Base-by-base conservation (phyloP, 306 rosid species). In the Rubus idaeus region DNA sequence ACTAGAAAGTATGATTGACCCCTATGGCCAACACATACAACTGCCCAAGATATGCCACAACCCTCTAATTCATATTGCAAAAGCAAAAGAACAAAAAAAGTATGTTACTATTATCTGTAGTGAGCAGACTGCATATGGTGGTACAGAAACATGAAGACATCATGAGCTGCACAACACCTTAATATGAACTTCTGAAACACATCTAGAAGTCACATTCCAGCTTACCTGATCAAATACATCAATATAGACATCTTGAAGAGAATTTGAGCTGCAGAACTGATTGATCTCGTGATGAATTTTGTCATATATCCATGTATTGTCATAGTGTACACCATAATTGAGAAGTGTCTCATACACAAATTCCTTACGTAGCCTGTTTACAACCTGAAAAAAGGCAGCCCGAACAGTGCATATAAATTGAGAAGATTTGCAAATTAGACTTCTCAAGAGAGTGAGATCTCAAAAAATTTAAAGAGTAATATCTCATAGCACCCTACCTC, bases 231-330 rank as follows among this genome's bases (percentile, higher is more conserved):
- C 97, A 77, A 95, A 95, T 63, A 90, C 97, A 87, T 95, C 97
- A 77, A 95, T 92, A 40, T 95, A 95, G 61, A 95, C 99, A 80
- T 95, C 89, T 76, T 88, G 97, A 71, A 95, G 94, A 85, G 81
- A 62, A 69, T 92, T 95, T 41, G 96, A 92, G 82, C 92, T 92
- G 86, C 99, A 95, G 73, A 92, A 95, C 84, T 90, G 94, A 87
- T 90, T 92, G 74, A 92, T 95, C 84, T 95, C 97, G 41, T 95
- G 97, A 88, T 89, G 97, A 84, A 95, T 95, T 79, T 95, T 92
- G 82, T 90, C 99, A 81, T 95, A 89, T 69, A 95, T 95, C 99
- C 99, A 95, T 49, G 95, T 95, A 77, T 92, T 87, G 74, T 92
- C 97, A 77, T 95, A 95, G 1, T 90, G 80, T 61, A 95, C 88